phyloP scores from a whole-genome alignment of 2,329 filamentous ascomycete genomes.

The Truncatella angustata region DNA sequence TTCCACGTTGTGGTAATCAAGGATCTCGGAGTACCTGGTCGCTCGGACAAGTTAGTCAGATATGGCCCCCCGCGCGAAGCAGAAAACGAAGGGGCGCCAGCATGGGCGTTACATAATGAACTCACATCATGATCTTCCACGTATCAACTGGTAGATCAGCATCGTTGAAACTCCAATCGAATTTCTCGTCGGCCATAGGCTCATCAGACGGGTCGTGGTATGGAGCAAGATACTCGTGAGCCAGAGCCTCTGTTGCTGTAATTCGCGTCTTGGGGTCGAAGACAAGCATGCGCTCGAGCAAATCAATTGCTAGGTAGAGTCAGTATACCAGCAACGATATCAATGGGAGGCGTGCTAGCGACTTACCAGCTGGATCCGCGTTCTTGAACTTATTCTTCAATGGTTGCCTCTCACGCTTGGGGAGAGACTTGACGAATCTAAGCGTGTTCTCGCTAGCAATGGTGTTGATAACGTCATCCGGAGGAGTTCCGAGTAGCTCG shows the following conservation, averaged over 20 bases:
- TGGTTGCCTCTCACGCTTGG: conserved; percentile 88
- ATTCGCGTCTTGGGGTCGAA: conserved; percentile 98
- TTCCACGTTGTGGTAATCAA: conserved; percentile 97
- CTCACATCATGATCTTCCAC: conserved; percentile 99
- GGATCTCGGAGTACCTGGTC: conserved; percentile 92
- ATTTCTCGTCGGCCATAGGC: conserved; percentile 93
- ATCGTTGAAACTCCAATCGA: conserved; percentile 99
- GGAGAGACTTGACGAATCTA: conserved; percentile 94
- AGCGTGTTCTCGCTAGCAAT: conserved; percentile 98
- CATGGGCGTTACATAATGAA: conserved; percentile 15
- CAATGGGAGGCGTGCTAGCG: neutral
- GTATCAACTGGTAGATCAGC: conserved; percentile 95
- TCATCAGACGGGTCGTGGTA: conserved; percentile 98
- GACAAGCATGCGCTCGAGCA: conserved; percentile 95
- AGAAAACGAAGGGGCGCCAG: neutral
- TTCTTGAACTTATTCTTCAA: conserved; percentile 91
- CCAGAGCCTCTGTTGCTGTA: conserved; percentile 79
- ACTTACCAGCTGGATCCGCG: conserved; percentile 77
- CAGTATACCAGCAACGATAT: conserved; percentile 22
- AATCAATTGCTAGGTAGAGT: conserved; percentile 69
- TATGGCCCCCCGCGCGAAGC: neutral
- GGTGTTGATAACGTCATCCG: conserved; percentile 96
- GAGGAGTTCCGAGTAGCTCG: conserved; percentile 90
- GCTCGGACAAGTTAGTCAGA: conserved; percentile 22
- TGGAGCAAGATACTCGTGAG: conserved; percentile 89